These are phyloP conservation scores for Nitzschia palea DNA, from an alignment of 108 stramenopile genomes.

Conservation along the genomic window DNA sequence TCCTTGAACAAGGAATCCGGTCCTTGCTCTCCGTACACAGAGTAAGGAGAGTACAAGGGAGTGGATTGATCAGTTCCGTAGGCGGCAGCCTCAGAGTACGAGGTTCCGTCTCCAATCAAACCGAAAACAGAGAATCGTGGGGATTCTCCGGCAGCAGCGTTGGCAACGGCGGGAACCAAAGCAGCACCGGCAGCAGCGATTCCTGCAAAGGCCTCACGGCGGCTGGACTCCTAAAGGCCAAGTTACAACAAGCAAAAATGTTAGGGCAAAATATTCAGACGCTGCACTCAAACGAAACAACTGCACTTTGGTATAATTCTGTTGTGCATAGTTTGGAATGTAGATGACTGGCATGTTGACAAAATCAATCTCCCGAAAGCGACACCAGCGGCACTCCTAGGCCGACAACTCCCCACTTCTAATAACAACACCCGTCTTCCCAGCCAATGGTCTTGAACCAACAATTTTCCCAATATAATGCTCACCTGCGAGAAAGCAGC, in stretches of 20 bases:
- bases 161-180: constrained; percentile 76
- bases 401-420: too few species aligned
- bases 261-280: background rate
- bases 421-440: too few species aligned
- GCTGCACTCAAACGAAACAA: too few species aligned
- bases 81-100: constrained; percentile 87
- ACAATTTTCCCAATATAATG: too few species aligned
- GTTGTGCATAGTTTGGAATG: too few species aligned
- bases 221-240: constrained; percentile 49
- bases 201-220: constrained; percentile 72
- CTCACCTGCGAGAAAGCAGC: constrained; percentile 69
- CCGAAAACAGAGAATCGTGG: constrained; percentile 92
- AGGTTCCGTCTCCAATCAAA: constrained; percentile 77
- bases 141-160: constrained; percentile 84
- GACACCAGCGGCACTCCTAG: too few species aligned
- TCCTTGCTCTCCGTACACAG: constrained; percentile 63
- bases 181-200: constrained; percentile 78
- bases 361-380: too few species aligned
- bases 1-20: constrained; percentile 54
- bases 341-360: too few species aligned
- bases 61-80: constrained; percentile 80
- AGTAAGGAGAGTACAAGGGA: constrained; percentile 80
- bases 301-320: too few species aligned
- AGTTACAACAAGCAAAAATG: background rate
- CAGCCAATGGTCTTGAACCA: too few species aligned